phyloP scores from a whole-genome alignment of 345 rosid genomes.

The Eucalyptus cloeziana region DNA sequence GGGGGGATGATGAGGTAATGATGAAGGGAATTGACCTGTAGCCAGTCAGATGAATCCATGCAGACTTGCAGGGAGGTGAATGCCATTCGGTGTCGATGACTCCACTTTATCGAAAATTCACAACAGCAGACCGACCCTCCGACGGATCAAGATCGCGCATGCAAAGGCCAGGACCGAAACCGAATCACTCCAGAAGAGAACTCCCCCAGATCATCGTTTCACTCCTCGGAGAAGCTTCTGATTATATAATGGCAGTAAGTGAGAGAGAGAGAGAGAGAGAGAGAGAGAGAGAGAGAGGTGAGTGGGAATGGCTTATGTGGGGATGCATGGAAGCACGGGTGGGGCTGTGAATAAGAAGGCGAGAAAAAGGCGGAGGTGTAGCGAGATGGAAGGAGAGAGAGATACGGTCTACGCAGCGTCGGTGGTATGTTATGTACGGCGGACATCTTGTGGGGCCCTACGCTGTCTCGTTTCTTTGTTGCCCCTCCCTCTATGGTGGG shows the following conservation, averaged over 20 bases:
- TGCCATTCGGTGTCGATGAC: conserved; percentile 22
- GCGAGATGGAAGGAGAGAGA: background rate
- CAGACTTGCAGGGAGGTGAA: conserved; percentile 80
- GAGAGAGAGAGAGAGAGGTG: background rate
- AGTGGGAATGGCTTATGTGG: background rate
- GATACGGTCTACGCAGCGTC: background rate
- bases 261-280: background rate
- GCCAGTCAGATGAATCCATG: conserved; percentile 95
- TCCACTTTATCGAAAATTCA: background rate
- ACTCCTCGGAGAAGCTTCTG: background rate
- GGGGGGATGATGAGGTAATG: background rate
- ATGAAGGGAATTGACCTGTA: conserved; percentile 35
- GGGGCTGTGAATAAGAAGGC: conserved; percentile 65
- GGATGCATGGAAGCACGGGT: background rate
- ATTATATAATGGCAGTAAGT: background rate
- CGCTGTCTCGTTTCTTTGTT: background rate
- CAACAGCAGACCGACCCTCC: background rate
- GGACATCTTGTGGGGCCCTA: conserved; percentile 26
- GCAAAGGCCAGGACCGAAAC: background rate
- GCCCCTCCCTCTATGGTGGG: background rate
- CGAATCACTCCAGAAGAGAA: background rate
- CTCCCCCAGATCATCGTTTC: background rate
- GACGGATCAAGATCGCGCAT: background rate
- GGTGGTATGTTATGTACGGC: background rate
- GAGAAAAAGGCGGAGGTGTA: conserved; percentile 6